Percentiles rank a stretch among this genome's conserved stretches.
Conservation (phyloP, 225 moss, liverwort and hornwort genomes). For the Bryum argenteum region DNA sequence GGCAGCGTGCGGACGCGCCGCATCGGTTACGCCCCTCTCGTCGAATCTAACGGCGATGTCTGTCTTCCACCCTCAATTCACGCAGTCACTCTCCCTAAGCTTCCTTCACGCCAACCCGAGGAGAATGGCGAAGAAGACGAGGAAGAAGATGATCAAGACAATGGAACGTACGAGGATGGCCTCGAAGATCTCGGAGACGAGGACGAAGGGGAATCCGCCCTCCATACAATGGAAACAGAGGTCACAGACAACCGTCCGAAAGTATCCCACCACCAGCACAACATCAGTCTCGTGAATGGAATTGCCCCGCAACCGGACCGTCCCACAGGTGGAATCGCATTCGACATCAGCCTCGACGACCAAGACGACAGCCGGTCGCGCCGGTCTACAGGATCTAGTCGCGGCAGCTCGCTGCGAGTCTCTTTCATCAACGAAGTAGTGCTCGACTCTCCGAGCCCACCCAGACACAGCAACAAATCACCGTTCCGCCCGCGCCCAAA, state of each 20-base stretch:
- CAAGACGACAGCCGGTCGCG: constrained; percentile 36
- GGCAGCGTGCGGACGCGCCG: constrained; percentile 33
- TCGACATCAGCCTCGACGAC: constrained; percentile 51
- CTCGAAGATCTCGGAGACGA: constrained; percentile 32
- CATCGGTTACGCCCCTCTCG: constrained; percentile 33
- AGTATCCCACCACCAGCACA: constrained; percentile 47
- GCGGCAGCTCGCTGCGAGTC: constrained; percentile 54
- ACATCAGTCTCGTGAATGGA: constrained; percentile 52
- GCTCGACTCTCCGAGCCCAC: constrained; percentile 53
- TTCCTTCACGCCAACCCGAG: constrained; percentile 11
- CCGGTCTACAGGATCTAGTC: constrained; percentile 49
- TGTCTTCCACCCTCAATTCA: constrained; percentile 34
- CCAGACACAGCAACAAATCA: constrained; percentile 39
- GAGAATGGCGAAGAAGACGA: constrained; percentile 13
- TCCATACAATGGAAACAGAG: constrained; percentile 6
- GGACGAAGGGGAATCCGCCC: constrained; percentile 22
- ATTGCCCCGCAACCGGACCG: constrained; percentile 45
- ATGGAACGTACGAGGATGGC: constrained; percentile 28
- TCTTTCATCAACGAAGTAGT: constrained; percentile 54
- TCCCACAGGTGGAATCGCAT: constrained; percentile 49
- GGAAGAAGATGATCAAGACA: constrained; percentile 27
- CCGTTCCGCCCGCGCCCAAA: constrained; percentile 37
- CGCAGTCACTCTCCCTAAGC: constrained; percentile 22
- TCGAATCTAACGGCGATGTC: constrained; percentile 42
- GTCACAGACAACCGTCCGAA: constrained; percentile 21